Percentiles rank a stretch among this genome's conserved stretches.
Evolutionary conservation across 805 yeast genomes (phyloP).

Genomic region (Cyberlindnera amylophila): DNA sequence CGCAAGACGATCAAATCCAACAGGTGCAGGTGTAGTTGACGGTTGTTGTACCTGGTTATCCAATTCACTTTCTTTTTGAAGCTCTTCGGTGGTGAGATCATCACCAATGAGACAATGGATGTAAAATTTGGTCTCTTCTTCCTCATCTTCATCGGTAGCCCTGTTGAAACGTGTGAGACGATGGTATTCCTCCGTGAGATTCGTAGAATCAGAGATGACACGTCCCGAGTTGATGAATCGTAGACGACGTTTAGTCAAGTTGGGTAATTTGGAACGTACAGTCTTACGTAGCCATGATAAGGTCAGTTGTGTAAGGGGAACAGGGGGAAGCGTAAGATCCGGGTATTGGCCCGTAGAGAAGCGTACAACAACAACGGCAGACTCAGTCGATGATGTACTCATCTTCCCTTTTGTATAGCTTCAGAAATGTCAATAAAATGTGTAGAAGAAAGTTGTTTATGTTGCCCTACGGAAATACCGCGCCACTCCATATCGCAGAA

Average conservation of each 20-base stretch:
- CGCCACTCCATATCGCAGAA: neutral
- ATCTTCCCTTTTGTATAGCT: no score
- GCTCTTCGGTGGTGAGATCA: conserved; percentile 47
- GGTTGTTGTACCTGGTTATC: conserved; percentile 50
- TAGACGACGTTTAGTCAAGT: conserved; percentile 42
- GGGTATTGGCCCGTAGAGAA: conserved; percentile 41
- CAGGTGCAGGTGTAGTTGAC: conserved; percentile 61
- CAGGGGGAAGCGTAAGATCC: conserved; percentile 39
- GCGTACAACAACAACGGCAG: conserved; percentile 32
- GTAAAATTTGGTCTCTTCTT: conserved; percentile 40
- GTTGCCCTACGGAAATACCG: neutral
- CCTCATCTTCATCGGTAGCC: conserved; percentile 5
- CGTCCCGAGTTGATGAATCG: conserved; percentile 68
- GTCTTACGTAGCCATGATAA: conserved; percentile 38
- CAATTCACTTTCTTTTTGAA: conserved; percentile 54
- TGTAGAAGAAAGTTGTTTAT: no score
- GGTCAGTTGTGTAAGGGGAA: conserved; percentile 31
- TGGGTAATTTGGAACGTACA: conserved; percentile 33
- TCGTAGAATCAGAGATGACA: conserved; percentile 53
- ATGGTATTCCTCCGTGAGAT: conserved; percentile 48
- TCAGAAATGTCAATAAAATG: no score
- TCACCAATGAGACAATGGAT: conserved; percentile 82
- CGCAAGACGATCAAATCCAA: conserved; percentile 81
- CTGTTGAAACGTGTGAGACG: conserved; percentile 24
- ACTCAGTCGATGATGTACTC: conserved; percentile 2